phyloP scores from a whole-genome alignment of 257 asterid species.

The Oldenlandia corymbosa region DNA sequence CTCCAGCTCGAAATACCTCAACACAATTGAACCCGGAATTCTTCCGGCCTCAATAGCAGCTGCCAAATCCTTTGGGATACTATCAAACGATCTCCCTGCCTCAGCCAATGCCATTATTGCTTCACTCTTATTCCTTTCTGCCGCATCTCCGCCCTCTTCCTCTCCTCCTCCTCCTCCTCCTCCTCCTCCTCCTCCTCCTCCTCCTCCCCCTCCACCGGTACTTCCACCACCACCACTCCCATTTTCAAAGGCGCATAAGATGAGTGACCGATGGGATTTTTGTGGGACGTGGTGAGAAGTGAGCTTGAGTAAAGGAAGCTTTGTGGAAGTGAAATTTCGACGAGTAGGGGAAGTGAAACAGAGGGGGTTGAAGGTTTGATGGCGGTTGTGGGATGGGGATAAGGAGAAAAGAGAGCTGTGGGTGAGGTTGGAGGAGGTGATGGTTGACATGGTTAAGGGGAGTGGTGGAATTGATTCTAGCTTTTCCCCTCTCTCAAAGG shows the following conservation, averaged over 20 bases:
- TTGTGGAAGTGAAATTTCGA: slow-evolving; percentile 5
- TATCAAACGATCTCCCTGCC: slow-evolving; percentile 67
- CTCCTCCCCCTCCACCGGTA: slow-evolving; percentile 19
- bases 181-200: slow-evolving; percentile 22
- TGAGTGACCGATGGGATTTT: slow-evolving; percentile 26
- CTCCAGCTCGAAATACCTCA: slow-evolving; percentile 66
- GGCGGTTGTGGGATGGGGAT: slow-evolving; percentile 7
- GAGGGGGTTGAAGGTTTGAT: slow-evolving; percentile 6
- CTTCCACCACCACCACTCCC: slow-evolving; percentile 4
- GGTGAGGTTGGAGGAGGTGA: slow-evolving; percentile 22
- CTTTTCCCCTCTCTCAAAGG: not conserved
- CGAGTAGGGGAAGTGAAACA: slow-evolving; percentile 13
- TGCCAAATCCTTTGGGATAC: slow-evolving; percentile 78
- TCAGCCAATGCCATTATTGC: slow-evolving; percentile 77
- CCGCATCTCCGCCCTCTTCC: slow-evolving; percentile 57
- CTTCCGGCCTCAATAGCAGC: slow-evolving; percentile 72
- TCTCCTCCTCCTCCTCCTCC: slow-evolving; percentile 26
- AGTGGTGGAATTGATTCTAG: not conserved
- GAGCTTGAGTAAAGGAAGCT: slow-evolving; percentile 21
- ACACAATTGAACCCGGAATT: slow-evolving; percentile 62
- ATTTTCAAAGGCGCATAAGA: slow-evolving; percentile 27
- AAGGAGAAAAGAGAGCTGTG: slow-evolving; percentile 5
- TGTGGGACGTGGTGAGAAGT: slow-evolving; percentile 12
- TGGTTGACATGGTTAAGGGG: slow-evolving; percentile 17
- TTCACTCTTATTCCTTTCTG: slow-evolving; percentile 59